Base-by-base conservation (phyloP, 768 basidiomycete genomes). In the Lactifluus echinatus region DNA sequence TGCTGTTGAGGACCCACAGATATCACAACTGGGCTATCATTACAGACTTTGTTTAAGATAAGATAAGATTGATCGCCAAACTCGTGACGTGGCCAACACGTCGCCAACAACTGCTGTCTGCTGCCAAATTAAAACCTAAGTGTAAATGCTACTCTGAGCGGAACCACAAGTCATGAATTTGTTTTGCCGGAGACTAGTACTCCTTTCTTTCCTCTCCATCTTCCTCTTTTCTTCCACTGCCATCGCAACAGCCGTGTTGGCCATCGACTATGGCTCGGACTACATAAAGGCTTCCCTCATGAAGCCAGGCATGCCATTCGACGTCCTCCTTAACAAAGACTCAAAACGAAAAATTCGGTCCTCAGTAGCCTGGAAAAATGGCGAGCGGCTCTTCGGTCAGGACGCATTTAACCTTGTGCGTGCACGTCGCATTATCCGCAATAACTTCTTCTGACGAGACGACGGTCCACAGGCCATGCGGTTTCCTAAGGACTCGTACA, bases 261-360 rank as follows among this genome's bases (percentile, higher is more conserved):
- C 94, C 19, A 90, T 99, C 67, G 96, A 99, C 82, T 97, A 96
- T 80, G 96, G 96, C 68, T 82, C 90, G 17, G 96, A 98, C 73
- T 94, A 85, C 80, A 97, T 94, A 67, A 99, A 97, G 72, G 90
- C 93, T 28, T 94, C 93, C 4, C 75, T 98, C 56, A 87, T 97
- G 79, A 94, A 93, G 67, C 93, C 93, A 1, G 93, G 92, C 44
- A 73, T 89, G 31, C 93, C 95, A 4, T 95, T 99, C 65, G 96
- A 99, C 72, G 90, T 99, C 29, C 78, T 99, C 26, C 76, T 98
- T 55, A 96, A 97, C 75, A 90, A 90, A 69, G 95, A 97, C 69
- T 96, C 93, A 28, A 98, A 97, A 74, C 78, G 96, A 57, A 98
- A 98, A 73, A 91, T 96, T 29, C 86, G 89, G 63, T 83, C 88